A percentile compares a stretch with the other conserved stretches of the same genome.
Evolutionary conservation across 1,139 yeast species (phyloP).

Genomic region (Yamadazyma atmosphaerica): DNA sequence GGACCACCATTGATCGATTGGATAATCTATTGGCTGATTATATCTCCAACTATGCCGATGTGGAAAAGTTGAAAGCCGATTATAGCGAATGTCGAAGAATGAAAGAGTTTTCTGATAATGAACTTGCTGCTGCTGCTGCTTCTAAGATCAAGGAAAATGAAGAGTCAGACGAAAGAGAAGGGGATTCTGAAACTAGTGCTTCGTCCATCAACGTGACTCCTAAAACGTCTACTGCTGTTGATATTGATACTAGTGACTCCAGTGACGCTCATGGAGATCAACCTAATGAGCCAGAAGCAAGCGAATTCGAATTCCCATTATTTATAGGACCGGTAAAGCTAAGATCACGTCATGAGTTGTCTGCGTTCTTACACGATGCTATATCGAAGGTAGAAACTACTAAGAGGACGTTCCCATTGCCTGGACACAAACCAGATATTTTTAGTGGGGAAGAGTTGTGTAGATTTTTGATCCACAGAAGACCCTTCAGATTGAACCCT

Average conservation of each 20-base stretch:
- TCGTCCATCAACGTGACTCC: constrained; percentile 6
- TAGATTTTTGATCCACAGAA: constrained; percentile 23
- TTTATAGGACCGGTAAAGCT: constrained; percentile 29
- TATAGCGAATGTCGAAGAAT: constrained; percentile 33
- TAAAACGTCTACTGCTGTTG: constrained; percentile 3
- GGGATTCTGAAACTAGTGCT: constrained; percentile 4
- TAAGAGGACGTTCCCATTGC: constrained; percentile 39
- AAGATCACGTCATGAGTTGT: constrained; percentile 21
- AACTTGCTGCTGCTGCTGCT: constrained; percentile 10
- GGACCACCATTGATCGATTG: constrained; percentile 25
- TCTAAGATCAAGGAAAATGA: constrained; percentile 3
- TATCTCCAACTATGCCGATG: constrained; percentile 21
- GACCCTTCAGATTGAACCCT: constrained; percentile 39
- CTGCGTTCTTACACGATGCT: constrained; percentile 24
- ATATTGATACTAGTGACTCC: constrained; percentile 5
- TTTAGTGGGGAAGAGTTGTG: constrained; percentile 44
- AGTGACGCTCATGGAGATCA: background rate
- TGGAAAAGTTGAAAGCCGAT: constrained; percentile 31
- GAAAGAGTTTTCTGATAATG: constrained; percentile 28
- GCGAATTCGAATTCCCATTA: constrained; percentile 33
- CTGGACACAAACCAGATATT: constrained; percentile 42
- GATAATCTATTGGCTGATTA: constrained; percentile 29
- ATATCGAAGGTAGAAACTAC: constrained; percentile 27
- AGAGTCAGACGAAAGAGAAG: constrained; percentile 2
- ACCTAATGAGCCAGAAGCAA: constrained; percentile 5